Conservation (phyloP, 306 rosid genomes). For the Corylus heterophylla region DNA sequence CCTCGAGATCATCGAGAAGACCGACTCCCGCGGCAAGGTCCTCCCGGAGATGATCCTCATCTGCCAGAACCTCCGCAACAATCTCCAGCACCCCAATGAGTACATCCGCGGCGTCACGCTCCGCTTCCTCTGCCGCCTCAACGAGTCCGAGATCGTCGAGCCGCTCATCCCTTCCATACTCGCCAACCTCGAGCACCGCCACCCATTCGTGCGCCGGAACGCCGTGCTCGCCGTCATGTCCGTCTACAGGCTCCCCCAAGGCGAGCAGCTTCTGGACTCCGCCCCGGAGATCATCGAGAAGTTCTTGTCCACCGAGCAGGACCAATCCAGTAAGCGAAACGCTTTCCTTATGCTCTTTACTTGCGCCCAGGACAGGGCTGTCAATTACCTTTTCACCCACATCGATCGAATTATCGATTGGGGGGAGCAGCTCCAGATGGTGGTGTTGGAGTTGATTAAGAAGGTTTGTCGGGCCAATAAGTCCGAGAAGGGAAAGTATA, state of each 20-base stretch:
- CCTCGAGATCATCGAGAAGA: slow-evolving; percentile 89
- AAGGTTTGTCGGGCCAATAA: slow-evolving; percentile 85
- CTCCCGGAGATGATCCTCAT: slow-evolving; percentile 97
- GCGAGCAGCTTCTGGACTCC: slow-evolving; percentile 70
- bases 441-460: slow-evolving; percentile 78
- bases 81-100: slow-evolving; percentile 91
- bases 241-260: slow-evolving; percentile 76
- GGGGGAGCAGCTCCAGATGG: slow-evolving; percentile 92
- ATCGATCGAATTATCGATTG: slow-evolving; percentile 78
- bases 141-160: slow-evolving; percentile 85
- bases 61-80: slow-evolving; percentile 94
- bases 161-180: slow-evolving; percentile 85
- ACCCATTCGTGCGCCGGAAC: slow-evolving; percentile 79
- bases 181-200: slow-evolving; percentile 84
- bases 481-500: slow-evolving; percentile 81
- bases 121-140: slow-evolving; percentile 86
- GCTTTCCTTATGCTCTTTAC: slow-evolving; percentile 94
- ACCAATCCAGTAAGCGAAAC: slow-evolving; percentile 74
- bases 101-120: slow-evolving; percentile 90
- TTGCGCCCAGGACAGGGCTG: slow-evolving; percentile 88
- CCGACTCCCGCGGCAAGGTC: slow-evolving; percentile 81
- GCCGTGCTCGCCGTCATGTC: slow-evolving; percentile 93
- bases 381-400: slow-evolving; percentile 58
- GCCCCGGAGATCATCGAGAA: slow-evolving; percentile 89
- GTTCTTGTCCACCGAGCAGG: slow-evolving; percentile 77